These are phyloP conservation scores for Lyophyllum semitale DNA, from an alignment of 768 basidiomycete species.

Conservation along the genomic window DNA sequence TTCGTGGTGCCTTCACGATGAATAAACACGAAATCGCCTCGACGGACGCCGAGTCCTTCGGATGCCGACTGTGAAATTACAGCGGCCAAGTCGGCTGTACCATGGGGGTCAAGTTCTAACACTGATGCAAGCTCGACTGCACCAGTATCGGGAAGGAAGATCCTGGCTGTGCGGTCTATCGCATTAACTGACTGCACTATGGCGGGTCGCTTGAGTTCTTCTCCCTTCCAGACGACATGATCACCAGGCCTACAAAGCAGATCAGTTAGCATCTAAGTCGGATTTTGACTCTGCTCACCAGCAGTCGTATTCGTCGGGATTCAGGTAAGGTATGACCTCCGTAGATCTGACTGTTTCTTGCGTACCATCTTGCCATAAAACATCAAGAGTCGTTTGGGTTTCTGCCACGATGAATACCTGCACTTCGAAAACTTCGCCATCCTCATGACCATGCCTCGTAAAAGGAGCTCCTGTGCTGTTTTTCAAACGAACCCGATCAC, in stretches of 20 bases:
- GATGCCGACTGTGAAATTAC: constrained; percentile 38
- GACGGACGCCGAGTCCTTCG: constrained; percentile 76
- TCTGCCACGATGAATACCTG: constrained; percentile 66
- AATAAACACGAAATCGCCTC: constrained; percentile 85
- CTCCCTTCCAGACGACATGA: constrained; percentile 81
- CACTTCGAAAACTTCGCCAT: constrained; percentile 49
- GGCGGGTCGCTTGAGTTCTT: constrained; percentile 64
- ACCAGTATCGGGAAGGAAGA: constrained; percentile 58
- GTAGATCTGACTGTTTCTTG: constrained; percentile 61
- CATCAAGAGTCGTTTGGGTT: constrained; percentile 65
- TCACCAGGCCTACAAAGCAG: constrained; percentile 77
- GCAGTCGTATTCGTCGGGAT: constrained; percentile 90
- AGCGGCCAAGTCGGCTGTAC: constrained; percentile 53
- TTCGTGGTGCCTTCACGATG: constrained; percentile 73
- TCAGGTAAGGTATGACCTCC: constrained; percentile 78
- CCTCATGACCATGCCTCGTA: constrained; percentile 62
- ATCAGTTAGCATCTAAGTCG: constrained; percentile 9
- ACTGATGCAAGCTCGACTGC: constrained; percentile 71
- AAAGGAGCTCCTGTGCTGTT: constrained; percentile 45
- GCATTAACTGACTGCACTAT: constrained; percentile 82
- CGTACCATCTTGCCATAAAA: constrained; percentile 90
- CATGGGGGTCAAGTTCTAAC: constrained; percentile 88
- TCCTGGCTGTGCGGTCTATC: constrained; percentile 65
- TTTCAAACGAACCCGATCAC: constrained; percentile 70
- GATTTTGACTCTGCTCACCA: constrained; percentile 51